A percentile compares a stretch with the other conserved stretches of the same genome.
Evolutionary conservation across 2,329 filamentous ascomycete genomes (phyloP).

Genomic region (Clarireedia homoeocarpa): DNA sequence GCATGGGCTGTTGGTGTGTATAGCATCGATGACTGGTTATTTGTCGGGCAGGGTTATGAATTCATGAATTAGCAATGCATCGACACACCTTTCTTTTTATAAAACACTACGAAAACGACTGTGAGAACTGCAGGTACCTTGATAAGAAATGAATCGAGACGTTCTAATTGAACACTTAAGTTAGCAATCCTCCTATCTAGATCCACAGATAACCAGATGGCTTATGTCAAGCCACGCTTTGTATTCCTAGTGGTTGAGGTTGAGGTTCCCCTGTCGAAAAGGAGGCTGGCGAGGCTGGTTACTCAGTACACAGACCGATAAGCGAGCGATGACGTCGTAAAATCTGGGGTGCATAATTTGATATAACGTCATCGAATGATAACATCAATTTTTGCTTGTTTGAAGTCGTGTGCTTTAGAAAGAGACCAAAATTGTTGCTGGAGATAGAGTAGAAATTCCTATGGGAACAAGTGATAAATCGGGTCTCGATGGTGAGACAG

Average conservation of each 20-base stretch:
- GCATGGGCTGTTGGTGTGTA: too few relatives aligned
- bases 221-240: too few relatives aligned
- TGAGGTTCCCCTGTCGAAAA: neutral
- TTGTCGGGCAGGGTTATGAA: neutral
- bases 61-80: neutral
- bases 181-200: too few relatives aligned
- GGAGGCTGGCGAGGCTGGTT: neutral
- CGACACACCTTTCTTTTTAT: too few relatives aligned
- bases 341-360: conserved; percentile 1
- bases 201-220: too few relatives aligned
- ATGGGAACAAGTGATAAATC: neutral
- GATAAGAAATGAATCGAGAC: too few relatives aligned
- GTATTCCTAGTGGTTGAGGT: too few relatives aligned
- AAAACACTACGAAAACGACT: too few relatives aligned
- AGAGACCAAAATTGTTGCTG: too few relatives aligned
- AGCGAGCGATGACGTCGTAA: neutral
- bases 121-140: too few relatives aligned
- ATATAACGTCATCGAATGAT: neutral
- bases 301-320: neutral
- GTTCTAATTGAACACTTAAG: too few relatives aligned
- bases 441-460: neutral
- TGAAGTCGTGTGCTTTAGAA: too few relatives aligned
- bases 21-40: neutral
- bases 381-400: neutral
- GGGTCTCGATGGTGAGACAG: neutral